Percentiles rank a stretch among this genome's conserved stretches.
These are phyloP conservation scores for Fabrea salina DNA, from an alignment of 169 alveolate genomes.

Conservation along the genomic window DNA sequence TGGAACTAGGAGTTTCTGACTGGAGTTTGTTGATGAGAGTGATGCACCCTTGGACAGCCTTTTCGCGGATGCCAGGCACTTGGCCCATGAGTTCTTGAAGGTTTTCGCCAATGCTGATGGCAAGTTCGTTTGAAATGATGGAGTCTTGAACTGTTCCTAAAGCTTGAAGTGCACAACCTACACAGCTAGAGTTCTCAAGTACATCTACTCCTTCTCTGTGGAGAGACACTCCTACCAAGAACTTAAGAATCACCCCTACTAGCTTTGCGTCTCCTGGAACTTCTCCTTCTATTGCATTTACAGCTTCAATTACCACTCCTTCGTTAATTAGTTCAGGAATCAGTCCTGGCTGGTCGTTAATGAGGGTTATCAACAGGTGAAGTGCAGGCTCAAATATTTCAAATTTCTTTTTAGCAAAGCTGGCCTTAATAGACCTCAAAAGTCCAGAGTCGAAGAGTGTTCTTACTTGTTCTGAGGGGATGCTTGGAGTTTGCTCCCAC, in stretches of 20 bases:
- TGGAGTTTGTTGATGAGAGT: neutral
- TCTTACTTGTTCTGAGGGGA: neutral
- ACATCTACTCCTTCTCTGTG: slow-evolving; percentile 6
- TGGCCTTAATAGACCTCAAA: neutral
- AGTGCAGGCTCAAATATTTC: slow-evolving; percentile 25
- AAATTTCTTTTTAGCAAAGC: neutral
- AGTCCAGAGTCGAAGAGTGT: slow-evolving; percentile 7
- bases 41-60: slow-evolving; percentile 5
- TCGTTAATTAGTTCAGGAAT: neutral
- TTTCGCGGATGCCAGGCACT: neutral
- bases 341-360: neutral
- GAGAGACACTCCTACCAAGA: slow-evolving; percentile 1
- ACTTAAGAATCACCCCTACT: slow-evolving; percentile 1
- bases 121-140: slow-evolving; percentile 7
- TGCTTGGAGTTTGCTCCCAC: no score
- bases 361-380: neutral
- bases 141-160: neutral
- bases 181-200: neutral
- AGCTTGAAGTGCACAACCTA: neutral
- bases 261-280: slow-evolving; percentile 26
- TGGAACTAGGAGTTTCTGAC: neutral
- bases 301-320: neutral
- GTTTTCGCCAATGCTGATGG: slow-evolving; percentile 19
- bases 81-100: slow-evolving; percentile 6
- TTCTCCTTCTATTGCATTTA: neutral